phyloP scores from a whole-genome alignment of 2,329 filamentous ascomycete species.

The Pestalotiopsis sp. region DNA sequence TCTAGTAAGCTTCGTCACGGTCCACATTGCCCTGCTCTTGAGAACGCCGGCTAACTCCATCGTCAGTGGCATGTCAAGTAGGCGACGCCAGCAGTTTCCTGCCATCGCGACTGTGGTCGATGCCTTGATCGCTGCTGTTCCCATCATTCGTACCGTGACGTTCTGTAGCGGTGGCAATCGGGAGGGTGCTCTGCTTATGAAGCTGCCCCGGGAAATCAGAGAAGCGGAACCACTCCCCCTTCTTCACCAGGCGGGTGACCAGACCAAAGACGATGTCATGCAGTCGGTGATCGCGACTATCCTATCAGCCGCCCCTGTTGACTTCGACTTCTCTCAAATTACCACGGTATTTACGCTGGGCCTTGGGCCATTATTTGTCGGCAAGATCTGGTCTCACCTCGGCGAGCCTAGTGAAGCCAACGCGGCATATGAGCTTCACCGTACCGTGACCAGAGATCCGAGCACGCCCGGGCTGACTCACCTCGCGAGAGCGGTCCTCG shows the following conservation, averaged over 20 bases:
- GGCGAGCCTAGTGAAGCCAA: slow-evolving; percentile 55
- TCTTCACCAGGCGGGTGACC: slow-evolving; percentile 25
- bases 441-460: slow-evolving; percentile 69
- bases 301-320: slow-evolving; percentile 43
- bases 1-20: slow-evolving; percentile 46
- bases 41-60: background rate
- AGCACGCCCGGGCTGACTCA: slow-evolving; percentile 76
- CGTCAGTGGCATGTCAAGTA: slow-evolving; percentile 70
- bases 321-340: slow-evolving; percentile 35
- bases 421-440: slow-evolving; percentile 71
- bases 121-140: slow-evolving; percentile 70
- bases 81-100: slow-evolving; percentile 79
- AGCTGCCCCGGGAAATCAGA: slow-evolving; percentile 60
- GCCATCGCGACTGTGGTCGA: slow-evolving; percentile 82
- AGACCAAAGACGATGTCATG: slow-evolving; percentile 25
- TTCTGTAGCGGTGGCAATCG: slow-evolving; percentile 90
- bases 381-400: slow-evolving; percentile 53
- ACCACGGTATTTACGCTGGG: slow-evolving; percentile 46
- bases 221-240: slow-evolving; percentile 65
- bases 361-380: slow-evolving; percentile 47
- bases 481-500: slow-evolving; percentile 69
- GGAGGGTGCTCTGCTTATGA: slow-evolving; percentile 80
- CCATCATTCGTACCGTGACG: slow-evolving; percentile 70
- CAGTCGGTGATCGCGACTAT: slow-evolving; percentile 42
- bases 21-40: background rate